A percentile compares a stretch with the other conserved stretches of the same genome.
Evolutionary conservation across 768 basidiomycete genomes (phyloP).

Genomic region (Epithele typhae): DNA sequence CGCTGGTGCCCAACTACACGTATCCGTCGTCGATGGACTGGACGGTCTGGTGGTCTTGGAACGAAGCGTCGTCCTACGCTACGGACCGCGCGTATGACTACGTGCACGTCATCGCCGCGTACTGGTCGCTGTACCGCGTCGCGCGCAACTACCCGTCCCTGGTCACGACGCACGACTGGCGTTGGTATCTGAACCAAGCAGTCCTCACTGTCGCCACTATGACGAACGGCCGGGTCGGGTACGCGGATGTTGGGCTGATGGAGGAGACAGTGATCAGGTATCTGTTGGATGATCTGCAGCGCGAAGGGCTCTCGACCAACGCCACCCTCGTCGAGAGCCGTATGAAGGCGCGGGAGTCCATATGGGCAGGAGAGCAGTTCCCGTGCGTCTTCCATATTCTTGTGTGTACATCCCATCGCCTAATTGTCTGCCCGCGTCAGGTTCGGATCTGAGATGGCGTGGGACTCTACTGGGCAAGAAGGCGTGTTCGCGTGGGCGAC

Average conservation of each 20-base stretch:
- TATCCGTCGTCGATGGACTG: constrained; percentile 47
- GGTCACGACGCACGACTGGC: constrained; percentile 43
- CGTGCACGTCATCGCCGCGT: constrained; percentile 33
- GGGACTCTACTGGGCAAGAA: constrained; percentile 52
- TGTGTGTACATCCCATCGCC: background rate
- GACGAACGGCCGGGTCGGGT: constrained; percentile 44
- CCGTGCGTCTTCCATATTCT: constrained; percentile 36
- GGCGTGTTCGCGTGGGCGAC: constrained; percentile 52
- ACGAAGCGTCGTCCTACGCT: constrained; percentile 41
- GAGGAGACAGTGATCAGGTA: constrained; percentile 50
- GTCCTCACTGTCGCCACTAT: constrained; percentile 43
- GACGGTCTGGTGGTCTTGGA: constrained; percentile 58
- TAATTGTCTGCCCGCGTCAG: constrained; percentile 20
- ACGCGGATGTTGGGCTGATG: constrained; percentile 46
- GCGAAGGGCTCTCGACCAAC: constrained; percentile 46
- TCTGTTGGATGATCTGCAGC: constrained; percentile 45
- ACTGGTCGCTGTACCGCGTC: constrained; percentile 55
- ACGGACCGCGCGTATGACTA: constrained; percentile 50
- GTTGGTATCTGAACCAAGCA: constrained; percentile 55
- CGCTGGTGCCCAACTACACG: constrained; percentile 38
- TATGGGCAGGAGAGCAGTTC: constrained; percentile 46
- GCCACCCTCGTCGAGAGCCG: constrained; percentile 41
- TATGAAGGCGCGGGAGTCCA: constrained; percentile 41
- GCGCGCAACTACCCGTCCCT: constrained; percentile 53
- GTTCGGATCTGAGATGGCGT: constrained; percentile 58